Base-by-base conservation (phyloP, 2,329 filamentous ascomycete genomes). In the Eutypa lata region DNA sequence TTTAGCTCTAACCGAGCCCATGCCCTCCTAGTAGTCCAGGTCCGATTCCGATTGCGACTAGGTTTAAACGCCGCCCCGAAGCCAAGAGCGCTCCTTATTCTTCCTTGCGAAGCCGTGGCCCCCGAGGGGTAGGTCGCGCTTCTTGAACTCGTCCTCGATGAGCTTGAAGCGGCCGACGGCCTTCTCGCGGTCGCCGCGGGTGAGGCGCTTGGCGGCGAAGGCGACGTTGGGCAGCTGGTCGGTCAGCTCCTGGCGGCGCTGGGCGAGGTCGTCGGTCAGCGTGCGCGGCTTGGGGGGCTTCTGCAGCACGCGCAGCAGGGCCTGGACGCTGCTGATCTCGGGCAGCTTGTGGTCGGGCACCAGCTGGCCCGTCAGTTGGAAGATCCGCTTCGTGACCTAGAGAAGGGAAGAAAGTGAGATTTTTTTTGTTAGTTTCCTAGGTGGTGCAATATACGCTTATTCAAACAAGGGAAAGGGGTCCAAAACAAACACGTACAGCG, bases 341-440 rank as follows among this genome's bases (percentile, higher is more conserved):
- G 75, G 73, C 55, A 95, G 80, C 60, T 81, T 79, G 46, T 82
- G 76, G 71, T 97, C 93, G 16, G 88, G 78, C 59, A 96, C 77
- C 54, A 83, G 81, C 56, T 86, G 82, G 55, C 90, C 90, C n/a
- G 88, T 92, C 55, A 96, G 78, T 68, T 94, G 89, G 68, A 88
- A 84, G 56, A 91, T 75, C 54, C 90, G 87, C 74, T 96, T 96
- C 64, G 86, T 75, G 59, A 94, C 79, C 92, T 97, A 60, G n/a
- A n/a, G n/a, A n/a, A n/a, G n/a, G n/a, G n/a, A n/a, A n/a, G n/a
- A n/a, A n/a, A n/a, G n/a, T n/a, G n/a, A n/a, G n/a, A n/a, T n/a
- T n/a, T n/a, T n/a, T n/a, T n/a, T n/a, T n/a, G n/a, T n/a, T n/a
- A n/a, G n/a, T n/a, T n/a, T n/a, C n/a, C n/a, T n/a, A n/a, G n/a